Base-by-base conservation (phyloP, 2,329 filamentous ascomycete species). In the Tolypocladium endophyticum region DNA sequence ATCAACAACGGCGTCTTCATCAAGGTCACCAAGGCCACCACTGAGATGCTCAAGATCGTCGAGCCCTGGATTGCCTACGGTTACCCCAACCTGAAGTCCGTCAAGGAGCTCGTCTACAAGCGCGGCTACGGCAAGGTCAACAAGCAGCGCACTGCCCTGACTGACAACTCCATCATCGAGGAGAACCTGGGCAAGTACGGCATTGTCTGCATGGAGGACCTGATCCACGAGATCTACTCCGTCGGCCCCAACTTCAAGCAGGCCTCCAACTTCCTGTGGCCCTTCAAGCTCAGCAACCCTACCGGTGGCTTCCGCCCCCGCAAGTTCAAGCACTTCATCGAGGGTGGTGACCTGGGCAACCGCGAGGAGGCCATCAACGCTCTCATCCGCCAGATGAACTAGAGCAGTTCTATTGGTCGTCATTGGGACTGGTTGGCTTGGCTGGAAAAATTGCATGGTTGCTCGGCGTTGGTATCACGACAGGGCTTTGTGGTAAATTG, bases 1-100 rank as follows among this genome's bases (percentile, higher is more conserved):
- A 99, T 99, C 89, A 99, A 99, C 90, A 97, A 96, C 80, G 94
- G 93, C 80, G 91, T 97, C 79, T 99, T 99, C 83, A 84, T 99
- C 81, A 88, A 87, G 75, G 84, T 97, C 75, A 97, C 92, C 82
- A 99, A 97, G 89, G 94, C 94, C 68, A 97, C 93, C 73, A 82
- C 86, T 73, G 90, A 96, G 87, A 96, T 96, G 92, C 85, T 96
- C 75, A 96, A 94, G 84, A 87, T 97, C 69, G 91, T 99, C 77
- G 94, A 99, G 87, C 94, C 94, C 70, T 99, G 94, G 87, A 88
- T 99, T 71, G 93, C 94, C 74, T 99, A 97, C 79, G 94, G 94
- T 78, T 97, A 97, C 85, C 94, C 94, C 79, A 97, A 97, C 87
- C 89, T 97, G 67, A 99, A 99, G 89, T 90, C 87, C 76, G 87